Base-by-base conservation (phyloP, 805 yeast genomes). In the Starmerella sirachaensis region DNA sequence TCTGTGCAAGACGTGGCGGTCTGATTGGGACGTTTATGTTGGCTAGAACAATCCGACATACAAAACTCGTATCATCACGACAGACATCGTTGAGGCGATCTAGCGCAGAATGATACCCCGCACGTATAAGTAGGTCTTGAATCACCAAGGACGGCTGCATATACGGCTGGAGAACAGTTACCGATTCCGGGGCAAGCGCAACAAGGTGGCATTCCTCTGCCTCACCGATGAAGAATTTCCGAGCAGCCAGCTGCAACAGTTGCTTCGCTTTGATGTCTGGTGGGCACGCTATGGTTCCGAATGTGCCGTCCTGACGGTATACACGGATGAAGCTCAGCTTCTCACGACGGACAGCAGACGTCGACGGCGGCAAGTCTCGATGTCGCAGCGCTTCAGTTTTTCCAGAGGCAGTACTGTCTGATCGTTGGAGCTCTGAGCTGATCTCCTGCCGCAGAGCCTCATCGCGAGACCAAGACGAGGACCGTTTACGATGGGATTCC, bases 221-320 rank as follows among this genome's bases (percentile, higher is more conserved):
- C 17, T 50, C 43, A 3, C 19, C 31, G 14, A 50, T 40, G 31
- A 51, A 51, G 52, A 85, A 79, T 58, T 88, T 86, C 42, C 80
- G 73, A 46, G 80, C 81, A 18, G 84, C 70, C 33, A 71, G 68
- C 22, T 71, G 73, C 27, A 88, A 63, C 36, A 91, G 61, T 33
- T 84, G 93, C 6, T 74, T 68, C 0, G 84, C 81, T 0, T 88
- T 73, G 1, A 85, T 79, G 41, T 78, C 81, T 23, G 80, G 66
- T 0, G 88, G 73, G 53, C 93, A 78, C 12, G 85, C 74, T 16
- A 88, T 62, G 1, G 94, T 82, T 12, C 91, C 79, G 47, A 84
- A 82, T 9, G 85, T 79, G 49, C 84, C 86, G 41, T 82, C 93
- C 36, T 75, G 80, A 41, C 79, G 74, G 61, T 80, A 85, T 1